These are phyloP conservation scores for Auricularia heimuer DNA, from an alignment of 768 basidiomycete species.

Conservation along the genomic window DNA sequence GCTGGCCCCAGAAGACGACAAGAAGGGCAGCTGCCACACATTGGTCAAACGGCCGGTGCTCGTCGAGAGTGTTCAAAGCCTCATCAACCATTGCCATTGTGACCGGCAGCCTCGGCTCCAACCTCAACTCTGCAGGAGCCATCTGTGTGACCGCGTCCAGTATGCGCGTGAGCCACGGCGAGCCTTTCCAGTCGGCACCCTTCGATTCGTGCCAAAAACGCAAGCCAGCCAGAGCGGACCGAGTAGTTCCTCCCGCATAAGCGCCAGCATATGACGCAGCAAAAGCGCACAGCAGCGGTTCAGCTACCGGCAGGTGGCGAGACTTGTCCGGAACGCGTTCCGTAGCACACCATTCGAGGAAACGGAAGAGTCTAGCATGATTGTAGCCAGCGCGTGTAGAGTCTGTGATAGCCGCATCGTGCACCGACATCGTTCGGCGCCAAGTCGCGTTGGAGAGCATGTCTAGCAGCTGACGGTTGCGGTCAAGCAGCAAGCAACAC, in stretches of 20 bases:
- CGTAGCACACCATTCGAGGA: not conserved
- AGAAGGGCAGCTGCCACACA: slow-evolving; percentile 25
- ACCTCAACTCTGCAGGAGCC: not conserved
- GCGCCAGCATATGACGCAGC: not conserved
- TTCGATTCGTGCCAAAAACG: not conserved
- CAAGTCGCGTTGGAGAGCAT: not conserved
- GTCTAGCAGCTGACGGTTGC: not conserved
- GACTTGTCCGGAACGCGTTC: not conserved
- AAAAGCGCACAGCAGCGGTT: not conserved
- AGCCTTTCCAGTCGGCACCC: not conserved
- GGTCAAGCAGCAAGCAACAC: not conserved
- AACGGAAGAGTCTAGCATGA: not conserved
- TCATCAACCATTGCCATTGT: slow-evolving; percentile 22
- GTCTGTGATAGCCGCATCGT: not conserved
- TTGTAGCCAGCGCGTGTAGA: not conserved
- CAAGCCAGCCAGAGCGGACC: not conserved
- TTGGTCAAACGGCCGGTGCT: slow-evolving; percentile 27
- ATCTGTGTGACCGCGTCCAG: not conserved
- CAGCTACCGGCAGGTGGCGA: not conserved
- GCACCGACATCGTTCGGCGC: not conserved
- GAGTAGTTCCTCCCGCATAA: not conserved
- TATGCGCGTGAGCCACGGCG: not conserved
- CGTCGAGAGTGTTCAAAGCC: slow-evolving; percentile 15
- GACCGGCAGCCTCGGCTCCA: slow-evolving; percentile 20
- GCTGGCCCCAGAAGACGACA: slow-evolving; percentile 30